These are phyloP conservation scores for Pichia kudriavzevii DNA, from an alignment of 1,139 yeast species.

Conservation along the genomic window DNA sequence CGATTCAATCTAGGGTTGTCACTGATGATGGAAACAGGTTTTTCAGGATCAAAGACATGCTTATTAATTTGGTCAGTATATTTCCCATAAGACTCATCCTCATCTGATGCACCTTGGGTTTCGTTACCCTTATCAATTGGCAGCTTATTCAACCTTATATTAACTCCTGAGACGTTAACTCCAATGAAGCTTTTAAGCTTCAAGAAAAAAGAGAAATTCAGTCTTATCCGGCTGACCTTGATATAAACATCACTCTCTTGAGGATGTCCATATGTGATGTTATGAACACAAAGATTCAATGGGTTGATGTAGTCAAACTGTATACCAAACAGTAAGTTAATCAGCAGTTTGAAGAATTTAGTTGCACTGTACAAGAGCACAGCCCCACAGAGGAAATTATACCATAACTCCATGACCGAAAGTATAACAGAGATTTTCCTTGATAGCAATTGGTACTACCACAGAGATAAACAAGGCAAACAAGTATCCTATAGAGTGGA, in stretches of 20 bases:
- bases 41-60: slow-evolving; percentile 19
- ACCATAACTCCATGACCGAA: no score
- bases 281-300: slow-evolving; percentile 7
- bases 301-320: slow-evolving; percentile 10
- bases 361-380: no score
- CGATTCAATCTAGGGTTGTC: slow-evolving; percentile 14
- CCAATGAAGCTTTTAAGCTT: not conserved
- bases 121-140: not conserved
- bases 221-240: slow-evolving; percentile 3
- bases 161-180: slow-evolving; percentile 1
- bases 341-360: slow-evolving; percentile 4
- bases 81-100: not conserved
- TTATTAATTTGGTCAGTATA: slow-evolving; percentile 1
- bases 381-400: no score
- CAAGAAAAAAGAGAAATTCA: slow-evolving; percentile 12
- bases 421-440: no score
- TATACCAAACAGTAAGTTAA: slow-evolving; percentile 8
- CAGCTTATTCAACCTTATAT: not conserved
- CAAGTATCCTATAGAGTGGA: not conserved
- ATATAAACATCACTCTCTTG: not conserved
- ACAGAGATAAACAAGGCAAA: not conserved
- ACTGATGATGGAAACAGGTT: slow-evolving; percentile 23
- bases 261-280: not conserved
- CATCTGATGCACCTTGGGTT: not conserved
- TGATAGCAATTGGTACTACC: not conserved